phyloP scores from a whole-genome alignment of 805 yeast species.

The Cyberlindnera veronae region DNA sequence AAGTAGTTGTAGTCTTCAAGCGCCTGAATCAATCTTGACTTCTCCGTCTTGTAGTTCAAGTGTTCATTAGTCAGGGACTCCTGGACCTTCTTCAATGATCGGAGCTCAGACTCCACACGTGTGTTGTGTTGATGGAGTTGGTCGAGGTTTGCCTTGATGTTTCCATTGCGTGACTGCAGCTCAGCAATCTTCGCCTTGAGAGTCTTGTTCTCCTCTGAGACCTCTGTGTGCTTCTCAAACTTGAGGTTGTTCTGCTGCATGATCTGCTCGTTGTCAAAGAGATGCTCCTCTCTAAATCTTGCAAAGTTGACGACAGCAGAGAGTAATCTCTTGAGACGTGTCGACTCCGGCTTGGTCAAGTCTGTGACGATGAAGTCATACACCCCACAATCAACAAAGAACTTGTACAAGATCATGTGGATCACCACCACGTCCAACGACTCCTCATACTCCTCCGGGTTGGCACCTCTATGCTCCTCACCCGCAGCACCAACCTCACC shows the following conservation, averaged over 20 bases:
- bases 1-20: constrained; percentile 59
- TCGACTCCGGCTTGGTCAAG: constrained; percentile 72
- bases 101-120: constrained; percentile 58
- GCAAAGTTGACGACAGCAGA: constrained; percentile 88
- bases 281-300: constrained; percentile 73
- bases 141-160: constrained; percentile 32
- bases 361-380: constrained; percentile 75
- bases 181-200: constrained; percentile 34
- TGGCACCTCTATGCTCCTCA: constrained; percentile 9
- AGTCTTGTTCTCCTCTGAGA: constrained; percentile 38
- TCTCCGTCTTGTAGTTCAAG: constrained; percentile 58
- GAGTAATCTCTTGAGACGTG: constrained; percentile 57
- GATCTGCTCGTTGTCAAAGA: constrained; percentile 63
- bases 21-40: constrained; percentile 51
- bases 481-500: constrained; percentile 4
- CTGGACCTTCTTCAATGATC: constrained; percentile 57
- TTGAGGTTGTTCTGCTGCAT: constrained; percentile 51
- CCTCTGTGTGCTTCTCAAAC: constrained; percentile 41
- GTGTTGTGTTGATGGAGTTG: constrained; percentile 48
- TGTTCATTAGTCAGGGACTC: constrained; percentile 61
- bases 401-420: constrained; percentile 56
- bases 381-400: constrained; percentile 70
- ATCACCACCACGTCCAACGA: constrained; percentile 51
- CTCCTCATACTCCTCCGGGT: constrained; percentile 32
- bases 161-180: constrained; percentile 30